Conservation (phyloP, 2,329 filamentous ascomycete species). For the Fusarium sp. region DNA sequence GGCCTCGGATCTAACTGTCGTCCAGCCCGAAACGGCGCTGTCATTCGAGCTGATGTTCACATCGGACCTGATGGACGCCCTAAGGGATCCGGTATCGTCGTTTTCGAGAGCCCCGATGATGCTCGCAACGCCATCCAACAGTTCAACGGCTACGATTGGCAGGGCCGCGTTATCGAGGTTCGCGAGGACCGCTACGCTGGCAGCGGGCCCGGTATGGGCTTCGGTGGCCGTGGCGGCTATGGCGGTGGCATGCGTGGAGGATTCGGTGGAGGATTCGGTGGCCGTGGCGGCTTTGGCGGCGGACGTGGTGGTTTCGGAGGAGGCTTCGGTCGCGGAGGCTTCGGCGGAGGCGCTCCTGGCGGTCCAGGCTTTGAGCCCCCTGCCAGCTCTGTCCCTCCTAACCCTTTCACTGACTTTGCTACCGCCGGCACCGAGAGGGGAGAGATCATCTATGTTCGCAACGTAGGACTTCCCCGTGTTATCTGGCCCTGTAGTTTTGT, state of each 20-base stretch:
- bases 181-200: constrained; percentile 95
- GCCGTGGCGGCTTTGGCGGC: constrained; percentile 63
- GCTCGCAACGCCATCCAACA: constrained; percentile 95
- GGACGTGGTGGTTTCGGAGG: constrained; percentile 58
- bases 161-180: constrained; percentile 91
- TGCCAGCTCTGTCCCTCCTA: constrained; percentile 69
- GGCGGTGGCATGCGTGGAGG: constrained; percentile 69
- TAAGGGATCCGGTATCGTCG: constrained; percentile 96
- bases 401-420: constrained; percentile 94
- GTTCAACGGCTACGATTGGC: constrained; percentile 99
- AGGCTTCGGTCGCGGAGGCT: constrained; percentile 58
- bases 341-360: constrained; percentile 58
- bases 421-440: constrained; percentile 86
- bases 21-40: constrained; percentile 72
- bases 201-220: constrained; percentile 63
- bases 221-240: constrained; percentile 68
- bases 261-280: constrained; percentile 64
- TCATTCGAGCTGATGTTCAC: constrained; percentile 96
- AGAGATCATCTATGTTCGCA: constrained; percentile 93
- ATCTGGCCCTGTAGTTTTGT: background rate
- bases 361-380: constrained; percentile 59
- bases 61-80: constrained; percentile 89
- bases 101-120: constrained; percentile 94
- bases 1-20: constrained; percentile 16
- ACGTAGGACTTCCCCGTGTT: constrained; percentile 70